A percentile compares a stretch with the other conserved stretches of the same genome.
Conservation (phyloP, 2,329 filamentous ascomycete species). For the Epichloe uncinata region DNA sequence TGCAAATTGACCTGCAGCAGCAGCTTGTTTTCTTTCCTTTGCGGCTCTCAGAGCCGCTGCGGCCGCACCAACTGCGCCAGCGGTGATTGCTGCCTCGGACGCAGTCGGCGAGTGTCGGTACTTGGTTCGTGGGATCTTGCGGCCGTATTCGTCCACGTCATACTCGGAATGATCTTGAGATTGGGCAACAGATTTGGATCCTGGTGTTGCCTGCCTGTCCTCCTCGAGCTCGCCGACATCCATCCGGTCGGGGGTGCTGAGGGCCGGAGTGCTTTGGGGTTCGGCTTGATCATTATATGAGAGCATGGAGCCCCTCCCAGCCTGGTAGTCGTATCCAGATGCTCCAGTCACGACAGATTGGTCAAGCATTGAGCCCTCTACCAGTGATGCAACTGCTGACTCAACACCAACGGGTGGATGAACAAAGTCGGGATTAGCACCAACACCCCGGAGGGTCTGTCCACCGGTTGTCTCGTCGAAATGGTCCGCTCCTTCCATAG, state of each 20-base stretch:
- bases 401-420: slow-evolving; percentile 63
- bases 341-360: slow-evolving; percentile 55
- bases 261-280: slow-evolving; percentile 19
- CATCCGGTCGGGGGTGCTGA: slow-evolving; percentile 27
- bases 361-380: slow-evolving; percentile 58
- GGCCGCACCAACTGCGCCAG: slow-evolving; percentile 39
- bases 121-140: slow-evolving; percentile 34
- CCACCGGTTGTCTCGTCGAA: slow-evolving; percentile 47
- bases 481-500: slow-evolving; percentile 42
- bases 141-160: slow-evolving; percentile 44
- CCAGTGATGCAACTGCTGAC: slow-evolving; percentile 78
- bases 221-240: slow-evolving; percentile 26
- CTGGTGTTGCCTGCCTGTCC: slow-evolving; percentile 27
- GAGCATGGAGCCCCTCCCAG: slow-evolving; percentile 25
- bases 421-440: slow-evolving; percentile 63
- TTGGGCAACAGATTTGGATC: slow-evolving; percentile 22
- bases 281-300: slow-evolving; percentile 20
- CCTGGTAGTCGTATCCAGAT: slow-evolving; percentile 35
- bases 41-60: slow-evolving; percentile 38
- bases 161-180: slow-evolving; percentile 41
- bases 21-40: slow-evolving; percentile 30
- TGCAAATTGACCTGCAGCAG: slow-evolving; percentile 20
- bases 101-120: slow-evolving; percentile 39
- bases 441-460: slow-evolving; percentile 57
- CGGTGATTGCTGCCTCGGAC: slow-evolving; percentile 44